Conservation (phyloP, 495 filamentous ascomycete genomes). For the Tricharina praecox region DNA sequence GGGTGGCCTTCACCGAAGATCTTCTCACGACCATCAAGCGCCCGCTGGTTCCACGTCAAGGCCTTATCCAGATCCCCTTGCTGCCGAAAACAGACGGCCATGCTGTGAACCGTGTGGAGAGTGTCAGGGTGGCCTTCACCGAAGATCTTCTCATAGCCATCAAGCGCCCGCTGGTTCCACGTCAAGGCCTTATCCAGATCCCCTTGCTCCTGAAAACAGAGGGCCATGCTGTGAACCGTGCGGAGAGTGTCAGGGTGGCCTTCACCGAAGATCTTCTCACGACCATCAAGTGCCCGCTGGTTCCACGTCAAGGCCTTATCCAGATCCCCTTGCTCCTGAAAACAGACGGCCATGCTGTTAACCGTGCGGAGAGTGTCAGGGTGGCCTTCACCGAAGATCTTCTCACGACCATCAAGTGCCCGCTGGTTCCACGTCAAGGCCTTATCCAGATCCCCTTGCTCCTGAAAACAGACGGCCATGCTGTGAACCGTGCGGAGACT, state of each 20-base stretch:
- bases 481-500: slow-evolving; percentile 12
- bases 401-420: slow-evolving; percentile 12
- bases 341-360: slow-evolving; percentile 8
- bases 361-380: slow-evolving; percentile 12
- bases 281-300: slow-evolving; percentile 12
- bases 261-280: slow-evolving; percentile 20
- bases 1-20: slow-evolving; percentile 10
- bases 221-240: slow-evolving; percentile 9
- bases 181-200: slow-evolving; percentile 14
- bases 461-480: slow-evolving; percentile 6
- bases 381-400: slow-evolving; percentile 12
- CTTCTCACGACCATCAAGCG: slow-evolving; percentile 9
- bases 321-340: slow-evolving; percentile 5
- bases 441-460: slow-evolving; percentile 14
- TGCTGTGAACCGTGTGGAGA: not conserved
- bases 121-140: not conserved
- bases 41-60: slow-evolving; percentile 11
- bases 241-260: slow-evolving; percentile 21
- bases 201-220: slow-evolving; percentile 8
- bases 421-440: slow-evolving; percentile 16
- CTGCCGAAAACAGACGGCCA: not conserved
- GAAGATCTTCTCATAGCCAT: not conserved
- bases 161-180: slow-evolving; percentile 5
- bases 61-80: slow-evolving; percentile 9
- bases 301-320: slow-evolving; percentile 16